Base-by-base conservation (phyloP, 2,329 filamentous ascomycete genomes). In the Ceratocystis diversiconidia region DNA sequence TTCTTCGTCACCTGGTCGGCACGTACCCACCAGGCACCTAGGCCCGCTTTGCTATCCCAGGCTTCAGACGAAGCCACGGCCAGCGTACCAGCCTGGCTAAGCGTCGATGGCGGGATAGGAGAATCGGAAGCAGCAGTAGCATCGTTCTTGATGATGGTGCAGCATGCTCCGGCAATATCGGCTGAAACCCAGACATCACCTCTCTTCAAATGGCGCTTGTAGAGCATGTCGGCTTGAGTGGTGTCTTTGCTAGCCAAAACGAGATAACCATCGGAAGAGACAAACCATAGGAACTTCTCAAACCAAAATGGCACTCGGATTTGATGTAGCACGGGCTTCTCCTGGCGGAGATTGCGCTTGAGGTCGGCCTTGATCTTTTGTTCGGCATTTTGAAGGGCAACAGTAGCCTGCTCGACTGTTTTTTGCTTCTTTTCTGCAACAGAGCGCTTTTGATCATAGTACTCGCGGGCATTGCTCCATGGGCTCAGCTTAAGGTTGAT, bases 1-100 rank as follows among this genome's bases (percentile, higher is more conserved):
- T 85, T 89, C 76, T 97, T 97, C 8, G 89, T 90, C 0, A 99
- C 90, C 73, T 97, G 92, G 64, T 92, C 86, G 1, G 89, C 87
- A 68, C 87, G 85, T 0, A 95, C 92, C 94, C 94, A 99, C 87
- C 90, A 99, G 7, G 92, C 92, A 19, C 89, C 87, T 89, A 97
- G 95, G 17, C 90, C 85, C 7, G 92, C 92, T 74, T 99, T 99
- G 1, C 89, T 92, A 68, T 97, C 94, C 94, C 94, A 99, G 0
- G 92, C 94, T 66, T 80, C 87, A 0, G 91, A 96, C 7, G 89
- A 88, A 68, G 89, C 90, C 4, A 99, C 88, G 0, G 88, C 86
- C 36, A 96, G 77, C 57, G 86, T 87, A 0, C 94, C 94, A 3
- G 94, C 94, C 76, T 99, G 94, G 0, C 90, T 88, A 2, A 99